phyloP scores from a whole-genome alignment of 305 asterid species.

The Withania somnifera region DNA sequence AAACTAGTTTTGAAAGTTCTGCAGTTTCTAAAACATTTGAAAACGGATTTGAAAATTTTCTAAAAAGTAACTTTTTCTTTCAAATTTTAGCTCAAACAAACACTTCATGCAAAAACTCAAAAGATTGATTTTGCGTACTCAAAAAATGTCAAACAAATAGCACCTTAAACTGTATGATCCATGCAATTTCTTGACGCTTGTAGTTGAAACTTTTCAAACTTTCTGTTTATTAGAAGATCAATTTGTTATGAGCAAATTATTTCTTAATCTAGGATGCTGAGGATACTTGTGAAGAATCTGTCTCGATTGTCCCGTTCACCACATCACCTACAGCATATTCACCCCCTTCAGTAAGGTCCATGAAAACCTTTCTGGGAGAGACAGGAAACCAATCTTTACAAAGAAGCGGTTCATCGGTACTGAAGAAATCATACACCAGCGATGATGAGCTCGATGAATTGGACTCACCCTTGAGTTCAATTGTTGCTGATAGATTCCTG shows the following conservation, averaged over 20 bases:
- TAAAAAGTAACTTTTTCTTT: background rate
- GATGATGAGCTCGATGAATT: constrained; percentile 88
- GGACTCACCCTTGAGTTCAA: constrained; percentile 55
- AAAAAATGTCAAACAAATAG: background rate
- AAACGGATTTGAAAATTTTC: background rate
- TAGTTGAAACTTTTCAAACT: background rate
- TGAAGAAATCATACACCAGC: constrained; percentile 58
- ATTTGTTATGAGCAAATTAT: background rate
- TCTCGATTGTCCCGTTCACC: constrained; percentile 44
- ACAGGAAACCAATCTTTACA: constrained; percentile 44
- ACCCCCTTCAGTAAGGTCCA: constrained; percentile 59
- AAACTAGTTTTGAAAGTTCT: background rate
- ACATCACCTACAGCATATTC: constrained; percentile 40
- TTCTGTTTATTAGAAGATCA: background rate
- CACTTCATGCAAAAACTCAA: background rate
- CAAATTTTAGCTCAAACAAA: background rate
- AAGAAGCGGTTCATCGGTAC: constrained; percentile 41
- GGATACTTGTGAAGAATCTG: constrained; percentile 19
- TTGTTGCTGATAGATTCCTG: constrained; percentile 43
- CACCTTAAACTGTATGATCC: background rate
- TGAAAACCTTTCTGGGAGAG: constrained; percentile 41
- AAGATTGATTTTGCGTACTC: background rate
- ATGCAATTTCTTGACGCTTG: background rate
- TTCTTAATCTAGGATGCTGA: constrained; percentile 29
- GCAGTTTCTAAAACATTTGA: background rate